Conservation (phyloP, 2,329 filamentous ascomycete genomes). For the Didymella pinodella region DNA sequence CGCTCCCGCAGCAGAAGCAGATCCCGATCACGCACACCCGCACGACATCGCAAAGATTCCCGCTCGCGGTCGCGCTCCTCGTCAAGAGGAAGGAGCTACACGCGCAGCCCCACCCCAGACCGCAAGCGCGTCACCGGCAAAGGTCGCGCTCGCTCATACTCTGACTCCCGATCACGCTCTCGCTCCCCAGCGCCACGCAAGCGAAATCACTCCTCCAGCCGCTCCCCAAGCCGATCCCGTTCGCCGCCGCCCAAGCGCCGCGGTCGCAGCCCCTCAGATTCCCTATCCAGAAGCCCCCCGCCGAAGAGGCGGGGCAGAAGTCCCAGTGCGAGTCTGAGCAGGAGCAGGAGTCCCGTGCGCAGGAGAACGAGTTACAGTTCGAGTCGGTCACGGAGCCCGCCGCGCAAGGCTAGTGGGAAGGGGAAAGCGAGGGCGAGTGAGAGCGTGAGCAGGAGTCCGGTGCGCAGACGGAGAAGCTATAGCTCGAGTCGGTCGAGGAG, state of each 20-base stretch:
- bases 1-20: constrained; percentile 36
- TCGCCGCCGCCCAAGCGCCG: constrained; percentile 36
- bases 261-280: constrained; percentile 32
- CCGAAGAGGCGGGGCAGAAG: constrained; percentile 23
- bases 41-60: constrained; percentile 18
- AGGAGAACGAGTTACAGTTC: constrained; percentile 10
- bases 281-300: constrained; percentile 27
- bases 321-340: constrained; percentile 20
- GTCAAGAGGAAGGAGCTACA: constrained; percentile 41
- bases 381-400: constrained; percentile 12
- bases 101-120: constrained; percentile 39
- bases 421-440: constrained; percentile 14
- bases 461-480: constrained; percentile 22
- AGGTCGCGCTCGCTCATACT: constrained; percentile 30
- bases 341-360: constrained; percentile 13
- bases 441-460: constrained; percentile 16
- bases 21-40: constrained; percentile 17
- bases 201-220: constrained; percentile 37
- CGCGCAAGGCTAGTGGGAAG: constrained; percentile 16
- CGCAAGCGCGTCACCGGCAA: constrained; percentile 30
- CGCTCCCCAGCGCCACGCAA: constrained; percentile 36
- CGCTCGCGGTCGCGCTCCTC: constrained; percentile 30
- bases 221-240: constrained; percentile 1
- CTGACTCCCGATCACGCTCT: constrained; percentile 31
- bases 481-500: constrained; percentile 22